Evolutionary conservation across 768 basidiomycete genomes (phyloP).

Genomic region (Pleurotus cornucopiae): DNA sequence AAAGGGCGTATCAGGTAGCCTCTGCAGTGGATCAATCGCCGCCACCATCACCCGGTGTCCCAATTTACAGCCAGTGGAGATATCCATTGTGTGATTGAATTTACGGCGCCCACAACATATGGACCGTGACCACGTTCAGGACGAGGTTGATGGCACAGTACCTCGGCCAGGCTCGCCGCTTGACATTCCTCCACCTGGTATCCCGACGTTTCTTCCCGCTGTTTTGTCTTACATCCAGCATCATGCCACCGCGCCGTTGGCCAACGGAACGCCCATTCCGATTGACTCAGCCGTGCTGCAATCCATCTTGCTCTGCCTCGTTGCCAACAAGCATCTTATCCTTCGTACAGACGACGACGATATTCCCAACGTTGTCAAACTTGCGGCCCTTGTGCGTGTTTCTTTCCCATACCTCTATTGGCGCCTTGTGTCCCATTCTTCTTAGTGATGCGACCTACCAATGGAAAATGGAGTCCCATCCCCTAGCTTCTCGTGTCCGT

Average conservation of each 20-base stretch:
- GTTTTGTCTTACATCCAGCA: slow-evolving; percentile 43
- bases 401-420: not conserved
- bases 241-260: slow-evolving; percentile 18
- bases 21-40: not conserved
- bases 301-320: slow-evolving; percentile 60
- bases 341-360: slow-evolving; percentile 66
- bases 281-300: slow-evolving; percentile 64
- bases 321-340: slow-evolving; percentile 61
- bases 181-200: slow-evolving; percentile 33
- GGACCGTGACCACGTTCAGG: not conserved
- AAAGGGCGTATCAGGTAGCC: not conserved
- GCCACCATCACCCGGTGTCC: slow-evolving; percentile 9
- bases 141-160: not conserved
- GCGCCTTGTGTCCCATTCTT: not conserved
- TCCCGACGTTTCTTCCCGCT: slow-evolving; percentile 44
- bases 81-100: not conserved
- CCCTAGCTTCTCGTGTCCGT: not conserved
- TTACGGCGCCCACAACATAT: not conserved
- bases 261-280: slow-evolving; percentile 35
- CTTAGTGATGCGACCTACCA: not conserved
- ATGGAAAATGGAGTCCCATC: not conserved
- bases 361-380: slow-evolving; percentile 50
- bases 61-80: not conserved
- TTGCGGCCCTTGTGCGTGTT: slow-evolving; percentile 52
- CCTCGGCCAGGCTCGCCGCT: slow-evolving; percentile 8